Base-by-base conservation (phyloP, 441 rosid genomes). In the Adansonia grandidieri region DNA sequence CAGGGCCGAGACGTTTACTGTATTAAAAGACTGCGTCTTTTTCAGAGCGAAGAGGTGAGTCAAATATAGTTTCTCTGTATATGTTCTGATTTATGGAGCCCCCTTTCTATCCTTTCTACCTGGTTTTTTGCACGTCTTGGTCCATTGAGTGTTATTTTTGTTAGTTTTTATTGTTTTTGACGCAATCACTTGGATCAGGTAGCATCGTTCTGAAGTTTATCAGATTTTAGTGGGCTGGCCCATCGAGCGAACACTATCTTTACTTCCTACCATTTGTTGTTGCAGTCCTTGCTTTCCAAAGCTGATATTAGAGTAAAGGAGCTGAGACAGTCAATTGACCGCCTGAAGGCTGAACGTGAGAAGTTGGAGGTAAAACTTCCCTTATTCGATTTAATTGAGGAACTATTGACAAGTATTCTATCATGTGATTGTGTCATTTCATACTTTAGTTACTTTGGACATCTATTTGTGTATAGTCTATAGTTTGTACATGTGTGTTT, bases 1-100 rank as follows among this genome's bases (percentile, higher is more conserved):
- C 91, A 95, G 99, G 89, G 83, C 93, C 98, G 3, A 91, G 99
- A 84, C 87, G 85, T 62, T 82, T 89, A 80, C 75, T 93, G 77
- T 92, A 91, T 82, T 86, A 88, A 90, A 92, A 74, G 69, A 82
- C 92, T 88, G 85, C 96, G 88, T 4, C 81, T 87, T 82, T 80
- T 93, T 50, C 53, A 63, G 69, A 91, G 90, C 10, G 97, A 93
- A 87, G 97, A 89, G 96, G 98, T 90, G 47, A 85, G 87, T 69
- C 4, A 3, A 60, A 47, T 14, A 61, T 32, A 0, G 20, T 71
- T 4, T 51, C 32, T 56, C 0, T 6, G 6, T 56, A n/a, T 32
- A 6, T 32, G 37, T 32, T 32, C 37, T 71, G 75, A 9, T 71
- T 71, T 20, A 22, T 69, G 19, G 56, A 22, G 58, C 13, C 53